Evolutionary conservation across 371 early-diverging fungal genomes (phyloP).

Genomic region (Actinomucor elegans): DNA sequence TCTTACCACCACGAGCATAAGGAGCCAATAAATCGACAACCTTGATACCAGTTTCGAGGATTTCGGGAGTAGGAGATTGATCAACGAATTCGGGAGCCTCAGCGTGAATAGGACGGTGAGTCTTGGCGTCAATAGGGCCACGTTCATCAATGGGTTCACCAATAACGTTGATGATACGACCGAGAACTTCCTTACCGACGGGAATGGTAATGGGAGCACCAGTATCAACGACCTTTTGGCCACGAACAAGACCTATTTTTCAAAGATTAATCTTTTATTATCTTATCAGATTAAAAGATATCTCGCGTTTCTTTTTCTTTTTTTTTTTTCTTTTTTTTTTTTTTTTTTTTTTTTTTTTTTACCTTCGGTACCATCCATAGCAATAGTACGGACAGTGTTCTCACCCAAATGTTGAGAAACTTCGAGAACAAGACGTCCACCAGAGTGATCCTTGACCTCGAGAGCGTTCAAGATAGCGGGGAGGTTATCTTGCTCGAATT

Average conservation of each 20-base stretch:
- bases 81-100: conserved; percentile 91
- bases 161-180: conserved; percentile 97
- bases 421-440: conserved; percentile 87
- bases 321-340: not conserved
- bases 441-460: conserved; percentile 79
- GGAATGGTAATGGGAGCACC: conserved; percentile 91
- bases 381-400: conserved; percentile 97
- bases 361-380: conserved; percentile 86
- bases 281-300: conserved; percentile 1
- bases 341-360: not conserved
- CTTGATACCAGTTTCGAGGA: conserved; percentile 98
- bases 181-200: conserved; percentile 91
- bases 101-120: conserved; percentile 83
- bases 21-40: conserved; percentile 98
- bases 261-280: not conserved
- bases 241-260: conserved; percentile 88
- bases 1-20: conserved; percentile 97
- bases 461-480: conserved; percentile 95
- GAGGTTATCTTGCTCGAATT: conserved; percentile 86
- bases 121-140: conserved; percentile 89
- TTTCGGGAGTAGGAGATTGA: conserved; percentile 92
- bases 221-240: conserved; percentile 90
- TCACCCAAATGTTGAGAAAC: conserved; percentile 95
- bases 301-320: no score
- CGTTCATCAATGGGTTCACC: conserved; percentile 95